Evolutionary conservation across 2,329 filamentous ascomycete genomes (phyloP).

Genomic region (Colletotrichum neosansevieriae): DNA sequence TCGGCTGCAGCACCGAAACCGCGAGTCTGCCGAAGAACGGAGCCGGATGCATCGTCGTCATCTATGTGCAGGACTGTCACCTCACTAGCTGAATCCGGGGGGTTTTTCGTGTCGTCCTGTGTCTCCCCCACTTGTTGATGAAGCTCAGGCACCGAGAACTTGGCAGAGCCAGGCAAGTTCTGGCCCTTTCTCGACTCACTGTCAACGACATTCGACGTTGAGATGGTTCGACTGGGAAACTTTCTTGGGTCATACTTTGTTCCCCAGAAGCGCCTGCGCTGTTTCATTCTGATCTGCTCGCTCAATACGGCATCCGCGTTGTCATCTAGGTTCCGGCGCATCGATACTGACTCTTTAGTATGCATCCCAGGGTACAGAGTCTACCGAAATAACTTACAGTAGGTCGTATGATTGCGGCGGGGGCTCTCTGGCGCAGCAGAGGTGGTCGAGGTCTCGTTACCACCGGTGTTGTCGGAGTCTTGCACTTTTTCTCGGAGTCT

Average conservation of each 20-base stretch:
- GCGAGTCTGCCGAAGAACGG: background rate
- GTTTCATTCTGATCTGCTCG: slow-evolving; percentile 21
- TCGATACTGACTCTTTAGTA: slow-evolving; percentile 29
- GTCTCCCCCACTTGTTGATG: background rate
- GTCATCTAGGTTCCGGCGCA: slow-evolving; percentile 23
- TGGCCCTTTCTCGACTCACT: background rate
- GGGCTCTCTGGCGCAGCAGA: slow-evolving; percentile 4
- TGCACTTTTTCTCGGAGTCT: background rate
- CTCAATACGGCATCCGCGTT: slow-evolving; percentile 36
- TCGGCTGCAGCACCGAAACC: background rate
- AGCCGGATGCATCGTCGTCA: background rate
- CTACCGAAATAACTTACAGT: slow-evolving; percentile 5
- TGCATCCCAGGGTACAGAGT: too few relatives aligned
- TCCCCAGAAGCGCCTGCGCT: slow-evolving; percentile 1
- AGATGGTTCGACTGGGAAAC: slow-evolving; percentile 11
- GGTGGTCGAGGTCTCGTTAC: background rate
- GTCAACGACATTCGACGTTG: too few relatives aligned
- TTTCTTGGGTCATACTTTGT: slow-evolving; percentile 27
- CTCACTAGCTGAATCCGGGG: background rate
- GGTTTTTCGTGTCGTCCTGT: background rate
- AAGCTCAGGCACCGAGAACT: background rate
- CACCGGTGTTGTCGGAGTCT: background rate
- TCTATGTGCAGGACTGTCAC: background rate
- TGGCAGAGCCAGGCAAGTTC: background rate
- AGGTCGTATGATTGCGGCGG: slow-evolving; percentile 18